Evolutionary conservation across 2,329 filamentous ascomycete genomes (phyloP), one percentile per base, ranked within the genome.

Genomic region (Fusarium clavum): DNA sequence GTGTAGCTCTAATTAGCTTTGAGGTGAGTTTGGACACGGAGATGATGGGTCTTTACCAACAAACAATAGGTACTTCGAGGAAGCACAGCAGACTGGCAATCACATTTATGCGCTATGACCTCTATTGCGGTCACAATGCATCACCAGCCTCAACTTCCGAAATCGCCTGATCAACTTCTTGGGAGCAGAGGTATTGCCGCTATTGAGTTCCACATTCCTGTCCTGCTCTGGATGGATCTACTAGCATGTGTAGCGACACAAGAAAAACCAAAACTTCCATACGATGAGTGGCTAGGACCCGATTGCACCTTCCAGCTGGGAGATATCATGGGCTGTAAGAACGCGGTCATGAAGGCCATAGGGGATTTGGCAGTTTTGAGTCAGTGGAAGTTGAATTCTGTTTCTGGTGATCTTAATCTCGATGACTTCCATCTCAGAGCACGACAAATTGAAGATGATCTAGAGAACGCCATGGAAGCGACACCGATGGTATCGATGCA

Each of bases 381-480:
- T 18, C 27, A 10, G 20, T 34, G 40, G 27, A 34, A 16, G 22
- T 1, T 7, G 5, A 4, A 20, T 12, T 46, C 12, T 25, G 2
- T 20, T 7, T 2, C 9, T 0, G 7, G 11, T 2, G 5, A 5
- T 13, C 9, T 44, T 12, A 22, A 44, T 7, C 12, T 14, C 6
- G 5, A 20, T 1, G 9, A 1, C 2, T 49, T 59, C 1, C 1
- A 4, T 0, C 11, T 1, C 0, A 48, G 12, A 3, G 9, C 27
- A 29, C 27, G 58, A 8, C 7, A 1, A 1, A 43, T 59, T 2
- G 44, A 61, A 24, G 22, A 61, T 34, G 27, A 11, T 11, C n/a
- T 61, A 3, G 58, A 61, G 2, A 10, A 2, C 1, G n/a, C 13
- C 9, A 43, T 61, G 16, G 58, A 61, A 6, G 5, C 34, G 2